These are phyloP conservation scores for Moelleriella libera DNA, from an alignment of 2,329 filamentous ascomycete species.

Conservation along the genomic window DNA sequence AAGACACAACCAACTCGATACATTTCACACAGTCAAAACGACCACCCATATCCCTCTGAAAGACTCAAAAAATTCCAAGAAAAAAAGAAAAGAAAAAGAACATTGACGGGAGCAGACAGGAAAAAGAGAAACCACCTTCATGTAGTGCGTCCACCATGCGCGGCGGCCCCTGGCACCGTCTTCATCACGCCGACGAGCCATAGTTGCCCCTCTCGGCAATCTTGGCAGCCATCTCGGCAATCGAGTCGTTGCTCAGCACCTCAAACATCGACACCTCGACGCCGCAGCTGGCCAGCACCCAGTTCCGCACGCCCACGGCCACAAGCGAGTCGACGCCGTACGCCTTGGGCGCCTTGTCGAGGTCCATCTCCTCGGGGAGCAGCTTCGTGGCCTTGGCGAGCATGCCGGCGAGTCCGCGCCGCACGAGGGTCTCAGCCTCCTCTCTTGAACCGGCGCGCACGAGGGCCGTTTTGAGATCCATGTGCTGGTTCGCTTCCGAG, in stretches of 20 bases:
- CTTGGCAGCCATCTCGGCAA: constrained; percentile 19
- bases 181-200: neutral
- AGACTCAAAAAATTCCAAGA: no score
- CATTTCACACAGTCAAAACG: no score
- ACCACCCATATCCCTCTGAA: no score
- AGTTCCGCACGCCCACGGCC: constrained; percentile 36
- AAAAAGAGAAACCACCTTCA: no score
- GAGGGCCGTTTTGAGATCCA: constrained; percentile 18
- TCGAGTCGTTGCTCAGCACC: constrained; percentile 27
- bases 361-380: constrained; percentile 28
- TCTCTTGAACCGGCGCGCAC: constrained; percentile 11
- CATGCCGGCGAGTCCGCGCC: constrained; percentile 22
- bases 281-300: constrained; percentile 29
- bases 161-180: no score
- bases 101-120: no score
- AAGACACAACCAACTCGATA: no score
- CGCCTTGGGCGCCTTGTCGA: constrained; percentile 21
- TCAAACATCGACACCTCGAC: constrained; percentile 33
- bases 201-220: constrained; percentile 14
- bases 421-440: constrained; percentile 19
- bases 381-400: constrained; percentile 30
- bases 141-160: no score
- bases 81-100: no score
- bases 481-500: constrained; percentile 1
- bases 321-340: constrained; percentile 40